Percentiles rank a stretch among this genome's conserved stretches.
Conservation (phyloP, 768 basidiomycete species). For the Tulasnella sp. region DNA sequence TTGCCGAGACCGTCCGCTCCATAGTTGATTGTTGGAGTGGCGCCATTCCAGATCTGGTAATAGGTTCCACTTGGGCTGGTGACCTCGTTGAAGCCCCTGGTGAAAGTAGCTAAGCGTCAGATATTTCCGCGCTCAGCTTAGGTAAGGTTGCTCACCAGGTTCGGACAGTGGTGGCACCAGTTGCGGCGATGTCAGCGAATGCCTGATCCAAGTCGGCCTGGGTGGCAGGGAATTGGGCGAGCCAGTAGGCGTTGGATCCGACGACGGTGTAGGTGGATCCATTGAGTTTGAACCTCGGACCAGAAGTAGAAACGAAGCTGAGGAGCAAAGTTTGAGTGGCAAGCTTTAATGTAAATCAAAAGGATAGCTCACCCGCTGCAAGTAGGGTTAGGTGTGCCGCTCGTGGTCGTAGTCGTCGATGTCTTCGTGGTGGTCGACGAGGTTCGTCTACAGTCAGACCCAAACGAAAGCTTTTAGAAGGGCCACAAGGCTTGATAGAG, state of each 20-base stretch:
- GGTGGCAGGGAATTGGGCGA: slow-evolving; percentile 52
- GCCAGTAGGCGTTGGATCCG: slow-evolving; percentile 62
- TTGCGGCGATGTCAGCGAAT: slow-evolving; percentile 55
- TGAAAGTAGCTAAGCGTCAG: neutral
- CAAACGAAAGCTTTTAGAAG: neutral
- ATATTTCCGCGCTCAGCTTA: no score
- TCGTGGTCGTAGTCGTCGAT: neutral
- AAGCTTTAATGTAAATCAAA: neutral
- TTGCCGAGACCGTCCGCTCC: slow-evolving; percentile 54
- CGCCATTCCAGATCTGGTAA: slow-evolving; percentile 61
- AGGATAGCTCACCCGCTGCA: neutral
- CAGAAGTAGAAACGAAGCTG: slow-evolving; percentile 53
- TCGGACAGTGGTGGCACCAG: slow-evolving; percentile 59
- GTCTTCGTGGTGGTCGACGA: neutral
- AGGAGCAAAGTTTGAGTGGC: slow-evolving; percentile 33
- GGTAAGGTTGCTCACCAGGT: slow-evolving; percentile 48
- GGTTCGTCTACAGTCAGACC: neutral
- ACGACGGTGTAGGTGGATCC: slow-evolving; percentile 42
- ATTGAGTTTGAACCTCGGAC: slow-evolving; percentile 57
- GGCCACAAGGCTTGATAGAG: neutral
- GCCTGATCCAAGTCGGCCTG: slow-evolving; percentile 55
- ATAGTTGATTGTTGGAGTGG: slow-evolving; percentile 58
- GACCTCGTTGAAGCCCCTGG: slow-evolving; percentile 62
- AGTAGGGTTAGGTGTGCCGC: neutral
- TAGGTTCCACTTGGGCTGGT: slow-evolving; percentile 54